These are phyloP conservation scores for Yamadazyma membranifaciens DNA, from an alignment of 1,139 yeast species.

Conservation along the genomic window DNA sequence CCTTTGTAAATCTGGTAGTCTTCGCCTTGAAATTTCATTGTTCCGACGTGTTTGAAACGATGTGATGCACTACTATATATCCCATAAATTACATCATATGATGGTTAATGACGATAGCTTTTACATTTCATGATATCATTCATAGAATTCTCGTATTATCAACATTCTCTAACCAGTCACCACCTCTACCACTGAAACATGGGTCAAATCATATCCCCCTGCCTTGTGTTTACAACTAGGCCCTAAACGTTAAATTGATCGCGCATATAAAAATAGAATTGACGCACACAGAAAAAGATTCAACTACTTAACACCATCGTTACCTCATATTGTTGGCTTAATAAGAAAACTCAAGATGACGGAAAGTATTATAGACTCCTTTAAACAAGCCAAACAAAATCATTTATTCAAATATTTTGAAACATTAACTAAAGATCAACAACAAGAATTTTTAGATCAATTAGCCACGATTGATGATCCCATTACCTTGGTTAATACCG, in stretches of 20 bases:
- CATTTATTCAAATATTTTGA: constrained; percentile 44
- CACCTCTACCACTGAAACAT: too few species aligned
- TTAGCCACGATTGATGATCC: constrained; percentile 45
- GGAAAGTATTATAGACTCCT: constrained; percentile 33
- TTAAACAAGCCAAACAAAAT: constrained; percentile 50
- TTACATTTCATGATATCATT: too few species aligned
- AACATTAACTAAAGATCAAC: constrained; percentile 28
- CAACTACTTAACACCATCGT: not conserved
- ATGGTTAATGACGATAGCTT: too few species aligned
- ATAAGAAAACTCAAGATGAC: constrained; percentile 12
- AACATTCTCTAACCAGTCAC: too few species aligned
- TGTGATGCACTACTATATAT: not conserved
- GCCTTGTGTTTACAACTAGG: constrained; percentile 9
- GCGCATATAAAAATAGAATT: constrained; percentile 9
- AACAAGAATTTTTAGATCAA: constrained; percentile 33
- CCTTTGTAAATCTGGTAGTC: too few species aligned
- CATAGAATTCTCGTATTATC: too few species aligned
- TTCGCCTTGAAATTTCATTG: too few species aligned
- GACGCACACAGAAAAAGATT: not conserved
- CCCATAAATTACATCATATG: too few species aligned
- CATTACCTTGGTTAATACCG: constrained; percentile 38
- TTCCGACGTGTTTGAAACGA: not conserved
- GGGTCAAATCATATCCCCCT: constrained; percentile 1
- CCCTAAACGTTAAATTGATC: constrained; percentile 18
- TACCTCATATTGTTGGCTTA: not conserved